phyloP scores from a whole-genome alignment of 2,329 filamentous ascomycete genomes.

The Epichloe elymi region DNA sequence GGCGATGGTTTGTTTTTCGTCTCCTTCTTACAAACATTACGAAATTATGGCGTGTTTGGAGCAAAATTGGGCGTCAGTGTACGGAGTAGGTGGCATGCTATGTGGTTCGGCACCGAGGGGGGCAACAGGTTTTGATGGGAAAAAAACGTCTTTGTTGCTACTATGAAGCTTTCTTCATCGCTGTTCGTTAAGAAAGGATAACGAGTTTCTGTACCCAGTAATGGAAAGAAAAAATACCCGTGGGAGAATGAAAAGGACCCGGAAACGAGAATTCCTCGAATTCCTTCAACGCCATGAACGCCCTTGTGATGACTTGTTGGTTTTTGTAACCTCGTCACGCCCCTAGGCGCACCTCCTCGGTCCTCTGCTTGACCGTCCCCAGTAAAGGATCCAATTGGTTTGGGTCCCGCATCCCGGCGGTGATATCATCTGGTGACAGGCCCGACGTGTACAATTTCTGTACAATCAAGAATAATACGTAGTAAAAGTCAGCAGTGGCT shows the following conservation, averaged over 20 bases:
- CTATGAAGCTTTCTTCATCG: no score
- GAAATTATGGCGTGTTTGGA: background rate
- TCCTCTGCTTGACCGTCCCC: constrained; percentile 52
- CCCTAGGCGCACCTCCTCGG: constrained; percentile 35
- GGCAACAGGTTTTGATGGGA: no score
- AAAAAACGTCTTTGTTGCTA: no score
- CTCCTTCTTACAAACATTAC: background rate
- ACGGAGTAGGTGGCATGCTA: background rate
- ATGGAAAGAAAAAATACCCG: background rate
- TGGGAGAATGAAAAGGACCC: background rate
- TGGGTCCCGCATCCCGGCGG: constrained; percentile 64
- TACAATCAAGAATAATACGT: background rate
- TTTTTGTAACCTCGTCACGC: background rate
- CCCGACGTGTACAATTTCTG: constrained; percentile 38
- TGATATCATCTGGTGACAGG: constrained; percentile 54
- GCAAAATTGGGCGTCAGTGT: background rate
- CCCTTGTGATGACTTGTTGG: background rate
- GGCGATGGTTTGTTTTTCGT: background rate
- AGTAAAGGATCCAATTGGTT: constrained; percentile 60
- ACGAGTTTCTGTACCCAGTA: background rate
- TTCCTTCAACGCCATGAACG: background rate
- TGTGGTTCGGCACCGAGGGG: no score
- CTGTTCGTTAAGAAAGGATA: no score
- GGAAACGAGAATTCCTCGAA: background rate
- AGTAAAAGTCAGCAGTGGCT: background rate